Evolutionary conservation across 371 early-diverging fungal species (phyloP), one percentile per base, ranked within the genome.

Genomic region (Mucor racemosus): DNA sequence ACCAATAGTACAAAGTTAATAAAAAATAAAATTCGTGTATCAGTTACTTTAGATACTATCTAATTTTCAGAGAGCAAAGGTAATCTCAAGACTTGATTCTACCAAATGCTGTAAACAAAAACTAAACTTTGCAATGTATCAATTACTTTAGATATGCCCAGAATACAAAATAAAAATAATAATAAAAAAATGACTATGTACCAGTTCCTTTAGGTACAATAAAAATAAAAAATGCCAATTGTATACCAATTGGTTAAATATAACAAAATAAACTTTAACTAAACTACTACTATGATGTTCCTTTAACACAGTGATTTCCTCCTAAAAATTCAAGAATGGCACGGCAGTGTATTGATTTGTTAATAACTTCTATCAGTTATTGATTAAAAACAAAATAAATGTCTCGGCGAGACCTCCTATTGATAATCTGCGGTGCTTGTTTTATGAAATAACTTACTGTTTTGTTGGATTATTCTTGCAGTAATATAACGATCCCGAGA

Each of bases 391-490:
- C 19, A 50, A 50, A 50, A 17, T 26, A 50, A 7, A 21, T 42
- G 42, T 50, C 50, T 50, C 50, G 50, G 50, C 26, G 50, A n/a
- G 50, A 50, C 50, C 50, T 50, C 50, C 50, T 21, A 50, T 50
- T 50, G 50, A 21, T 50, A 50, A 14, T 21, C 26, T 50, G 50
- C 26, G 21, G 50, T 50, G 50, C 26, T 21, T 4, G 19, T 1
- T 50, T 50, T 3, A 7, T 50, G 50, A 21, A 26, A 48, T 26
- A 26, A 26, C 26, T 26, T 26, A 3, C 3, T 41, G 41, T 42
- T 5, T 5, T 42, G 42, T 3, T 38, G 38, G 10, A 38, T 38
- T 7, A 38, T 42, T 42, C n/a, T 15, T 26, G 26, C 26, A 26
- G 26, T 26, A 26, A 26, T 26, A 26, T 26, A 26, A 1, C 3